Percentiles rank a stretch among this genome's conserved stretches.
Evolutionary conservation across 495 filamentous ascomycete species (phyloP).

Genomic region (Tuber melanosporum): DNA sequence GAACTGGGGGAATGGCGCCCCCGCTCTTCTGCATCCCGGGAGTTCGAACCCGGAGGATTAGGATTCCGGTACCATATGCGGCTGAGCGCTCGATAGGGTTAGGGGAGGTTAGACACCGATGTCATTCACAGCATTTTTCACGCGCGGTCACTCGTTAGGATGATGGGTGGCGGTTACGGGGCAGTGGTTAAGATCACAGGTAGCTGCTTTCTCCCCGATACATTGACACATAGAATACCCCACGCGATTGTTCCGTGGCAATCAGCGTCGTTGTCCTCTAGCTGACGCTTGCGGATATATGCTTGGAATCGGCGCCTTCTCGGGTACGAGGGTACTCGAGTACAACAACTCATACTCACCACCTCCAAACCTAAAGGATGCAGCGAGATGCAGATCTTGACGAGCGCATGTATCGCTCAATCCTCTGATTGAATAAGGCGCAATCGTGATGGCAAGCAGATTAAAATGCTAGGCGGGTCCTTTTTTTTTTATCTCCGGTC

Average conservation of each 20-base stretch:
- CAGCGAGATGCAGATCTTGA: conserved; percentile 3
- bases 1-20: background rate
- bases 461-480: background rate
- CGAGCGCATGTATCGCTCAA: background rate
- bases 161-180: background rate
- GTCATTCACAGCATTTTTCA: background rate
- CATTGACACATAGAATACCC: conserved; percentile 5
- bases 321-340: background rate
- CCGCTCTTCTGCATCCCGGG: background rate
- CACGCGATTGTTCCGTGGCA: background rate
- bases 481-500: background rate
- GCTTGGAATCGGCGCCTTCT: background rate
- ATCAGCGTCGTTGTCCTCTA: background rate
- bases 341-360: background rate
- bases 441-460: background rate
- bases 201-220: background rate
- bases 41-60: background rate
- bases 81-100: background rate
- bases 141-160: background rate
- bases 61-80: background rate
- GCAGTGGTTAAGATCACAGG: background rate
- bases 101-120: background rate
- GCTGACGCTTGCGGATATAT: background rate
- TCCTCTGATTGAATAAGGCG: background rate
- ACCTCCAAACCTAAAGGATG: background rate